These are phyloP conservation scores for Penicillium coffeae DNA, from an alignment of 495 filamentous ascomycete genomes.

Conservation along the genomic window DNA sequence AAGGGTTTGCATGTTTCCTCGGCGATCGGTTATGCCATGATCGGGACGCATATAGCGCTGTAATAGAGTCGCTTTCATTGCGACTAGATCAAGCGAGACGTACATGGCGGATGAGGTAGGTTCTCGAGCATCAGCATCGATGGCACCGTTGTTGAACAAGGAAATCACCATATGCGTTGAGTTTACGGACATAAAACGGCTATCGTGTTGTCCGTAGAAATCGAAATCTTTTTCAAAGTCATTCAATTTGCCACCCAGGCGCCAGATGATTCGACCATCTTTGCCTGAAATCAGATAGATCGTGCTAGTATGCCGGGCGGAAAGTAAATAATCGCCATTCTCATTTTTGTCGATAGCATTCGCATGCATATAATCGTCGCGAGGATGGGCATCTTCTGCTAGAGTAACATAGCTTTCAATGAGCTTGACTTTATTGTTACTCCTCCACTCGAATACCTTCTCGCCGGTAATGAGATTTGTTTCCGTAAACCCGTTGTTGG, in stretches of 20 bases:
- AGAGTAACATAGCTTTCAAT: constrained; percentile 1
- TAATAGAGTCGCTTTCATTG: constrained; percentile 32
- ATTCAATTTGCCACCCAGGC: constrained; percentile 38
- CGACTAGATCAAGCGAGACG: constrained; percentile 10
- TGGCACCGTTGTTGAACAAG: constrained; percentile 41
- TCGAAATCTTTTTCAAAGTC: constrained; percentile 28
- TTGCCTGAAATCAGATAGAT: constrained; percentile 47
- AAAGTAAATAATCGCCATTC: constrained; percentile 47
- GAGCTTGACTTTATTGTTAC: background rate
- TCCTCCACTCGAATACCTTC: constrained; percentile 2
- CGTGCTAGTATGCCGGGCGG: constrained; percentile 41
- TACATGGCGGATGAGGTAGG: constrained; percentile 6
- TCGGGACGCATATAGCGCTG: constrained; percentile 30
- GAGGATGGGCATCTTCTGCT: background rate
- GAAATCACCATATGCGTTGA: constrained; percentile 33
- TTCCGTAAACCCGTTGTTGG: constrained; percentile 1
- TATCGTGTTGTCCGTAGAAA: constrained; percentile 52
- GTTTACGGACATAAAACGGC: constrained; percentile 34
- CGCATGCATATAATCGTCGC: constrained; percentile 31
- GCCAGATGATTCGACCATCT: constrained; percentile 50
- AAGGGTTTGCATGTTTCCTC: constrained; percentile 50
- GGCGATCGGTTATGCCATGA: constrained; percentile 38
- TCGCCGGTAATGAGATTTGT: constrained; percentile 4
- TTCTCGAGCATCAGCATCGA: constrained; percentile 21
- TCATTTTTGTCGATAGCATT: constrained; percentile 48